Conservation (phyloP, 768 basidiomycete species). For the Polyporus arcularius region DNA sequence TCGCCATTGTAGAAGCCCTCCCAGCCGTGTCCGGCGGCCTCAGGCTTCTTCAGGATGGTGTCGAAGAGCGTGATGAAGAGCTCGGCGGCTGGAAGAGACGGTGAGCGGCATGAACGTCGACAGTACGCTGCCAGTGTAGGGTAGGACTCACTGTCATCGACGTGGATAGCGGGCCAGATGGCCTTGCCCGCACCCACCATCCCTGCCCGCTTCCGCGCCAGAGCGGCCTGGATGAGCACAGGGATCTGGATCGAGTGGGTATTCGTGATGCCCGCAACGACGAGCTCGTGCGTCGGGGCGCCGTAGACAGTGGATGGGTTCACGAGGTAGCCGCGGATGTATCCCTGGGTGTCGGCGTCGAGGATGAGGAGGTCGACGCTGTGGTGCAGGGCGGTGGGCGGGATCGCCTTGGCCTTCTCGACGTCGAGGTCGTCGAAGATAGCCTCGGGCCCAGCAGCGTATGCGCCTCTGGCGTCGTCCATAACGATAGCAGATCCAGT, state of each 20-base stretch:
- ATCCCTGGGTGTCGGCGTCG: constrained; percentile 51
- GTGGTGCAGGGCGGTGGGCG: constrained; percentile 48
- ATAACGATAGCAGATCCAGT: constrained; percentile 39
- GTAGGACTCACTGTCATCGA: constrained; percentile 47
- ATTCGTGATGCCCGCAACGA: constrained; percentile 47
- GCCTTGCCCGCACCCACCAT: constrained; percentile 60
- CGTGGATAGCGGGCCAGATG: constrained; percentile 59
- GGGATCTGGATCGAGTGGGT: constrained; percentile 55
- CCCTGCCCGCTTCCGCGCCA: constrained; percentile 52
- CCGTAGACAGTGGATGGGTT: constrained; percentile 55
- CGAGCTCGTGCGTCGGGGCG: constrained; percentile 40
- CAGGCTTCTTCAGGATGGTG: constrained; percentile 29
- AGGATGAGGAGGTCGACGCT: constrained; percentile 50
- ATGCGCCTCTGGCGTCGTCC: constrained; percentile 47
- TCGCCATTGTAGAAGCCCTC: constrained; percentile 39
- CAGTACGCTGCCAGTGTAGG: not conserved
- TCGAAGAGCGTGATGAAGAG: constrained; percentile 47
- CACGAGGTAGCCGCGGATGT: constrained; percentile 53
- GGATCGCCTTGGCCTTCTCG: constrained; percentile 45
- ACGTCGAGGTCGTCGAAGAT: constrained; percentile 54
- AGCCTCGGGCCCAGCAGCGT: constrained; percentile 29
- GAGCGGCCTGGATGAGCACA: constrained; percentile 44
- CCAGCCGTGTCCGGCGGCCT: constrained; percentile 33
- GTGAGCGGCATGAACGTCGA: not conserved
- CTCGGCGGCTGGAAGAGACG: constrained; percentile 39